Base-by-base conservation (phyloP, 2,329 filamentous ascomycete genomes). In the Pyrenophora graminea region DNA sequence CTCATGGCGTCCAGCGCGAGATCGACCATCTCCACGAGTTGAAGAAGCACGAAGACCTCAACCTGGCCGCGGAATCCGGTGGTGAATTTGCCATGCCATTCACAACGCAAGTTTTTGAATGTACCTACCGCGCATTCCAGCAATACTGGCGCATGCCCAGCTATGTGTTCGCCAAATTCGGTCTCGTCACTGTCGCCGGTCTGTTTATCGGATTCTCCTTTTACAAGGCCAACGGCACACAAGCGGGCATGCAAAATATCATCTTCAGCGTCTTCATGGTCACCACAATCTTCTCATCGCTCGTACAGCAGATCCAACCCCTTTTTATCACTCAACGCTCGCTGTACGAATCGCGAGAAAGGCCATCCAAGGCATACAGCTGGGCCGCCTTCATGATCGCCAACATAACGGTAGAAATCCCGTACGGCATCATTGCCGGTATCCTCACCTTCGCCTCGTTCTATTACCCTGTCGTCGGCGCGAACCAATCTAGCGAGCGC, bases 341-440 rank as follows among this genome's bases (percentile, higher is more conserved):
- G 2, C 73, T 85, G 4, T 85, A 85, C 68, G 82, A 85, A 69
- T 80, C 79, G 10, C 82, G 82, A 48, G 82, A 86, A 61, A 76
- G 82, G 3, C 82, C 86, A 0, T 84, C 81, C 69, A 90, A 90
- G 64, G 79, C 85, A 0, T 92, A 91, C 74, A 89, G 85, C 0
- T 91, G 88, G 88, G 80, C 84, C 59, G 85, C 82, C 0, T 91
- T 91, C 72, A 81, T 91, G 69, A 74, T 87, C 3, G 82, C 86
- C 64, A 89, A 90, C 66, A 82, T 91, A 46, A 45, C 88, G 2
- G 87, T 89, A 41, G 89, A 92, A 68, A 78, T 90, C 1, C 87
- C 87, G 0, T 91, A 80, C 73, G 79, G 84, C 45, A 78, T 85
- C 31, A 48, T 90, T 8, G 82, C 84, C 1, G 85, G 81, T 10